Percentiles rank a stretch among this genome's conserved stretches.
Evolutionary conservation across 345 rosid genomes (phyloP).

Genomic region (Isatis tinctoria): DNA sequence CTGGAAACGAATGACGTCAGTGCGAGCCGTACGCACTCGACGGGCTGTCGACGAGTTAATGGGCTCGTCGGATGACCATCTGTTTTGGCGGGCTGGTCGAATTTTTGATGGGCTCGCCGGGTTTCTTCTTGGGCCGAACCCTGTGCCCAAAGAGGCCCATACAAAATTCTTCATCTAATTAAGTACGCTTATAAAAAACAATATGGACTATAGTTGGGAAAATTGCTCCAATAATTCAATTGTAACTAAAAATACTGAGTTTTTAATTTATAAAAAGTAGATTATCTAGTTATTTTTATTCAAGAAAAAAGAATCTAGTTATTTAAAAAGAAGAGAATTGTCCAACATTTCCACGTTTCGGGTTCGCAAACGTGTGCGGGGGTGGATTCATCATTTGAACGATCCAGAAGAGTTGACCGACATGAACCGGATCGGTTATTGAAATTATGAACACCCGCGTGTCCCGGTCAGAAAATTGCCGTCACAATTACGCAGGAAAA

Average conservation of each 20-base stretch:
- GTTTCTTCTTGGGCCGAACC: too few relatives aligned
- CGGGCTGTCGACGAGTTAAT: too few relatives aligned
- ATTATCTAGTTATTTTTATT: neutral
- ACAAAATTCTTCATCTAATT: too few relatives aligned
- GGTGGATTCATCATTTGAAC: neutral
- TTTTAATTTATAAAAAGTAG: neutral
- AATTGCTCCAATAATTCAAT: neutral
- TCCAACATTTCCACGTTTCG: neutral
- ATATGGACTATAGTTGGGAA: neutral
- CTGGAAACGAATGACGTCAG: too few relatives aligned
- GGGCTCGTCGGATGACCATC: too few relatives aligned
- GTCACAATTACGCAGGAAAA: slow-evolving; percentile 24
- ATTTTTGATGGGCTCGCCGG: too few relatives aligned
- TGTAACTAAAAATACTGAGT: neutral
- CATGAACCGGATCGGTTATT: slow-evolving; percentile 8
- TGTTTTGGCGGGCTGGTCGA: too few relatives aligned
- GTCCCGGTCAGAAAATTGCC: slow-evolving; percentile 19
- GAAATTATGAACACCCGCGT: neutral
- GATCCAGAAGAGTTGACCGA: neutral
- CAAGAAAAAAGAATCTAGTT: too few relatives aligned
- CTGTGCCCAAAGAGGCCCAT: too few relatives aligned
- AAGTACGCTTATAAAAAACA: too few relatives aligned
- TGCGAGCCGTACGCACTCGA: too few relatives aligned
- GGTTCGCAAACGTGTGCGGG: too few relatives aligned
- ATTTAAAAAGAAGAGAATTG: neutral